Evolutionary conservation across 1,284 basidiomycete species (phyloP), one percentile per base, ranked within the genome.

Genomic region (Cystobasidium slooffiae): DNA sequence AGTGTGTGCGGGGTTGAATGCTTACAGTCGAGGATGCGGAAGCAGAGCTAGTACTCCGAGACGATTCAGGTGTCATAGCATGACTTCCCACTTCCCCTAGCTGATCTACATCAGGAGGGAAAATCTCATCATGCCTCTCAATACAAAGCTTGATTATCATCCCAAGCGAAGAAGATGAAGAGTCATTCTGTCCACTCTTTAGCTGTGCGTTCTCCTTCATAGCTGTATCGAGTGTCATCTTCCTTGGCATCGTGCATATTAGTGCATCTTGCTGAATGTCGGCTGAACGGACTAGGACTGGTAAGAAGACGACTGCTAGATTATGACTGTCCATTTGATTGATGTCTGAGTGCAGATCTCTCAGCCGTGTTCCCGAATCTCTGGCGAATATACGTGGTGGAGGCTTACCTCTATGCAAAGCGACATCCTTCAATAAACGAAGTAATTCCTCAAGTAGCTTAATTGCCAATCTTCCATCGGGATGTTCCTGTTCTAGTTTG

Each of bases 311-410:
- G 12, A 79, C 63, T 22, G 76, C 78, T 12, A 80, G 73, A 64
- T 80, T 80, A n/a, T 68, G 18, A 8, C 63, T 31, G 12, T 75
- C 72, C 79, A 80, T 80, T 18, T 77, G 70, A 56, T 78, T 80
- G 12, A 24, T 41, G 6, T 47, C 22, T 10, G 51, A 41, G 1
- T 37, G 5, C 0, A 20, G 6, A 55, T 16, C 7, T 20, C 7
- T 61, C 22, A 12, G 12, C n/a, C 61, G 24, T 39, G n/a, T 20
- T 9, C 16, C 41, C 1, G n/a, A 14, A 1, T 39, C 20, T n/a
- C 49, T 44, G 1, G 6, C 14, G 7, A 10, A n/a, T 24, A 6
- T 16, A 31, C 9, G 56, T 18, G 1, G 63, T 7, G 41, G 12
- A 20, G 24, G 39, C 70, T 7, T 44, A 70, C 74, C 59, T n/a